Conservation (phyloP, 176 grass and related monocot genomes). For the Musa schizocarpa region DNA sequence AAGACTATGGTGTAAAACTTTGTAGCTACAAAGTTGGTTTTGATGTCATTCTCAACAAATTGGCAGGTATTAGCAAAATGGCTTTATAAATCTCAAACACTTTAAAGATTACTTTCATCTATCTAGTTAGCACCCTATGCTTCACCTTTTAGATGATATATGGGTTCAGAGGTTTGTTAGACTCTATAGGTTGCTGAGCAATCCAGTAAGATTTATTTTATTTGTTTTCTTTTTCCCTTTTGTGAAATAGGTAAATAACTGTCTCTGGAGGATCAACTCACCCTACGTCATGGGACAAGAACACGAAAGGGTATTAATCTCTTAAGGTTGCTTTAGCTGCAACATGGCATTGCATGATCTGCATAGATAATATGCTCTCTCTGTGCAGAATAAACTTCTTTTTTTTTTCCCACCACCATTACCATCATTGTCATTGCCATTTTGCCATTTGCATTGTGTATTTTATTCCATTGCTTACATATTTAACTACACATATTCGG, state of each 20-base stretch:
- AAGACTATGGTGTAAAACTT: not conserved
- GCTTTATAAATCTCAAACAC: not conserved
- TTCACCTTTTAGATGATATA: not conserved
- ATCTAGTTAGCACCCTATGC: not conserved
- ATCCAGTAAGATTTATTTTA: not conserved
- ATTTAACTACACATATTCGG: constrained; percentile 6
- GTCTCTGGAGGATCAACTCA: constrained; percentile 94
- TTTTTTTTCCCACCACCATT: no score
- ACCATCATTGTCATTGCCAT: not conserved
- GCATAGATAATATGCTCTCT: not conserved
- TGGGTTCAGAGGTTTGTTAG: not conserved
- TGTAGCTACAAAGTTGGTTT: not conserved
- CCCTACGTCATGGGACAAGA: constrained; percentile 60
- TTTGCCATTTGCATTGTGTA: constrained; percentile 3
- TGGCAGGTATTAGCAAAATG: no score
- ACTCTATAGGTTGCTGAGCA: not conserved
- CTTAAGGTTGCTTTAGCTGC: not conserved
- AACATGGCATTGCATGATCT: not conserved
- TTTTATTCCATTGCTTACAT: constrained; percentile 28
- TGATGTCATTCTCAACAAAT: not conserved
- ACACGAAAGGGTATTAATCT: constrained; percentile 82
- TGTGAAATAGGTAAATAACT: constrained; percentile 79
- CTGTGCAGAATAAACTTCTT: no score
- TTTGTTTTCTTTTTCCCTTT: constrained; percentile 5
- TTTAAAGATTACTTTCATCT: not conserved